A percentile compares a stretch with the other conserved stretches of the same genome.
Conservation (phyloP, 73 alveolate genomes). For the Tetrahymena malaccensis region DNA sequence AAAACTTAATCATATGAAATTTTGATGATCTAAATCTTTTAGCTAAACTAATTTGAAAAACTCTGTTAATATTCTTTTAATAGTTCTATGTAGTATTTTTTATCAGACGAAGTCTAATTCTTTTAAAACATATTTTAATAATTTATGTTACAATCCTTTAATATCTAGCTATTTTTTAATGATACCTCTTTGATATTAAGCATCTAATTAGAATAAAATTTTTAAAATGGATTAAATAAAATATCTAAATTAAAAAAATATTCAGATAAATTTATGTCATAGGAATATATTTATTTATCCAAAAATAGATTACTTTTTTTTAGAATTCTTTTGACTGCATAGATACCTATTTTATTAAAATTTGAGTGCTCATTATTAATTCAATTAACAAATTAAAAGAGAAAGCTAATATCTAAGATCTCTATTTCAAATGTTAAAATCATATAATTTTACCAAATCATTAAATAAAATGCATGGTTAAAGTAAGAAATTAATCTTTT, state of each 20-base stretch:
- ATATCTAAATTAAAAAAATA: too few species aligned
- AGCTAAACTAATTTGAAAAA: too few species aligned
- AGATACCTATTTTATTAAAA: neutral
- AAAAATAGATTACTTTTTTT: neutral
- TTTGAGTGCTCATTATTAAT: too few species aligned
- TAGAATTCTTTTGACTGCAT: neutral
- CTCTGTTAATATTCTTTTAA: neutral
- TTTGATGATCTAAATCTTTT: too few species aligned
- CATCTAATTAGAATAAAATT: neutral
- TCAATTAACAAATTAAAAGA: too few species aligned
- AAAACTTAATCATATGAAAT: neutral
- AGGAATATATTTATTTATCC: neutral
- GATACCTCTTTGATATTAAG: neutral
- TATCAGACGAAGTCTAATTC: neutral
- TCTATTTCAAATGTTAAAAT: too few species aligned
- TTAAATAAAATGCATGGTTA: neutral
- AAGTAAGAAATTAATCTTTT: neutral
- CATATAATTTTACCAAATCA: neutral
- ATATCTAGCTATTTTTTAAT: neutral
- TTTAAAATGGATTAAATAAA: too few species aligned
- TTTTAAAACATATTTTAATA: neutral
- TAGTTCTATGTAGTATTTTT: neutral
- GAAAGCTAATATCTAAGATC: too few species aligned
- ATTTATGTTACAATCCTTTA: neutral
- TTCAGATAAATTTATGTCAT: too few species aligned